Conservation (phyloP, 2,329 filamentous ascomycete species). For the Colletotrichum sojae region DNA sequence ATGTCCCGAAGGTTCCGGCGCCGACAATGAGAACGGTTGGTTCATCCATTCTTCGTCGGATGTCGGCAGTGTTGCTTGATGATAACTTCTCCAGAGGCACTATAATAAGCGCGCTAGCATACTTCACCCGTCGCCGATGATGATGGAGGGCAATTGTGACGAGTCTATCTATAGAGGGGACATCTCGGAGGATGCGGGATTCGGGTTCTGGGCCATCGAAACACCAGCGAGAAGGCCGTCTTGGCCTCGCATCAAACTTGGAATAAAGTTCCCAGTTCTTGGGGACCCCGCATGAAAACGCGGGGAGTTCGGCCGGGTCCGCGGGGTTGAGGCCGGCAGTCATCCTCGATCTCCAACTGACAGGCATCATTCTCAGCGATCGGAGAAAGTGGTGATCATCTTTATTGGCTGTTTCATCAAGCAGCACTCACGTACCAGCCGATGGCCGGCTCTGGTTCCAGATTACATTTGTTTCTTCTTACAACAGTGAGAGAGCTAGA, state of each 20-base stretch:
- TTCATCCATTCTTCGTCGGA: slow-evolving; percentile 16
- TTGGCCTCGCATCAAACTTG: not conserved
- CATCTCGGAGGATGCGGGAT: slow-evolving; percentile 1
- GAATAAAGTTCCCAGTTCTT: not conserved
- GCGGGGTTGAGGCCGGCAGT: not conserved
- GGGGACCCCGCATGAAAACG: not conserved
- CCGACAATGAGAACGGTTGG: slow-evolving; percentile 59
- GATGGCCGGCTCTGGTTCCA: not conserved
- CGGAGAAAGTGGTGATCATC: not conserved
- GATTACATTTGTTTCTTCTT: too few species aligned
- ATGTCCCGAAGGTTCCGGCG: slow-evolving; percentile 64
- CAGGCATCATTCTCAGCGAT: not conserved
- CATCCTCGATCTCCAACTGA: not conserved
- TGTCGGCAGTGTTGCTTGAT: not conserved
- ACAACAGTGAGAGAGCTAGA: too few species aligned
- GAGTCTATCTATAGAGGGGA: not conserved
- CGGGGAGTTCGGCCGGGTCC: not conserved
- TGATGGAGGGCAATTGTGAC: not conserved
- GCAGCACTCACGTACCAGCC: not conserved
- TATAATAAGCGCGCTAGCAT: not conserved
- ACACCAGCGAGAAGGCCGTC: not conserved
- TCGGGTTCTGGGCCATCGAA: not conserved
- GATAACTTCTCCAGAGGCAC: not conserved
- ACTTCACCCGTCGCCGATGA: not conserved
- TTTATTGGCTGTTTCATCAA: not conserved